Evolutionary conservation across 371 early-diverging fungal species (phyloP).

Genomic region (Umbelopsis sp.): DNA sequence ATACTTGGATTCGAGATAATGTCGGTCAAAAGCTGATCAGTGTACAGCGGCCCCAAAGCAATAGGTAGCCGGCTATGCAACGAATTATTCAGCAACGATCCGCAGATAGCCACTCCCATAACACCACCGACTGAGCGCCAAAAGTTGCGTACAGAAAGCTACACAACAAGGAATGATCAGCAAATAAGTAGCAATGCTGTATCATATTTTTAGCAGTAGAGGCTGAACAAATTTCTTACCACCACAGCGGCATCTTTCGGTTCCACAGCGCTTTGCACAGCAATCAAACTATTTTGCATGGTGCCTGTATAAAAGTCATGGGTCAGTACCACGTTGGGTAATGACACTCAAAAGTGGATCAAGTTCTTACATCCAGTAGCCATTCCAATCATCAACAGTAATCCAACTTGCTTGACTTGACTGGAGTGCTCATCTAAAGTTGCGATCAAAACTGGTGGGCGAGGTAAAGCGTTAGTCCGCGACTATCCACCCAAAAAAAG

Average conservation of each 20-base stretch:
- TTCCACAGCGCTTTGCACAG: constrained; percentile 13
- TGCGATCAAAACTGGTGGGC: background rate
- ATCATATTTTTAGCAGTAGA: no score
- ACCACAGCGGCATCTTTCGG: constrained; percentile 13
- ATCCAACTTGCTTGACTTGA: constrained; percentile 9
- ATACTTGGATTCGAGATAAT: constrained; percentile 1
- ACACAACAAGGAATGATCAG: background rate
- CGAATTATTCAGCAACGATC: constrained; percentile 12
- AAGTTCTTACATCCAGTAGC: background rate
- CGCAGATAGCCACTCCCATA: constrained; percentile 14
- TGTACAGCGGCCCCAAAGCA: background rate
- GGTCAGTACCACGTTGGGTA: background rate
- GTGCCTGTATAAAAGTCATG: background rate
- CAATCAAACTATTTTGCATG: constrained; percentile 17
- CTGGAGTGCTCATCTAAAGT: constrained; percentile 7
- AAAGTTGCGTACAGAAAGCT: constrained; percentile 19
- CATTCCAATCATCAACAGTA: constrained; percentile 5
- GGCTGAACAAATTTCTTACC: background rate
- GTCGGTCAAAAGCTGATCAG: background rate
- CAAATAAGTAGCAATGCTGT: background rate
- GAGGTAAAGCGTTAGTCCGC: no score
- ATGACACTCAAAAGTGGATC: background rate
- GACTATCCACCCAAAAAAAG: no score
- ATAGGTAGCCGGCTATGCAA: background rate
- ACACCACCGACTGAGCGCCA: constrained; percentile 21